Base-by-base conservation (phyloP, 139 green algal genomes). In the Pleodorina starrii region DNA sequence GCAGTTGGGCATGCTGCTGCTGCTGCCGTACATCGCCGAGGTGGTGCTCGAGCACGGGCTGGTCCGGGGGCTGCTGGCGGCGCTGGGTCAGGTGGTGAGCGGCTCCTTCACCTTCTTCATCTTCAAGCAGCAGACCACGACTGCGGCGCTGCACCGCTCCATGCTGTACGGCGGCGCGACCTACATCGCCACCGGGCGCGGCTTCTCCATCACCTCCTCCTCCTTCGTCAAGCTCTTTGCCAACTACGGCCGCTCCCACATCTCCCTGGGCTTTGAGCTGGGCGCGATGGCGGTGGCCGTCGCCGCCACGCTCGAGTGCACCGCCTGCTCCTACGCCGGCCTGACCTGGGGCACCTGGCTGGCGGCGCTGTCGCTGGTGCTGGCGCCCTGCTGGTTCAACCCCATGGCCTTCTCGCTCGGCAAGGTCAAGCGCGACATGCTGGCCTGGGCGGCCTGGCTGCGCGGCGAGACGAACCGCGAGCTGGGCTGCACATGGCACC, bases 151-250 rank as follows among this genome's bases (percentile, higher is more conserved):
- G 73, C 71, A 90, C 36, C 89, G 92, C 19, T 94, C 95, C 75
- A 88, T 96, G 77, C 77, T 92, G 59, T 96, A 94, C 78, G 94
- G 95, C 60, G 92, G 93, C 38, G 96, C 94, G 66, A 92, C 94
- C 92, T 98, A 98, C 93, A 91, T 97, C 36, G 92, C 43, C 63
- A 78, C 82, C 9, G 82, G 96, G 36, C 93, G 96, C 68, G 96
- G 96, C 71, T 98, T 97, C 87, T 92, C 94, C n/a, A 86, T 98
- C 74, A 92, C 93, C 46, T 94, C 97, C 86, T 94, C 92, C 73
- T 88, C 88, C 25, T 97, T 96, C 81, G 89, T 95, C 66, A 95
- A 95, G 76, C 66, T 93, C 46, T 90, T 92, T 84, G 42, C 90
- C 92, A 91, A 92, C 84, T 96, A 96, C 86, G 91, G 90, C 44